Evolutionary conservation across 352 stramenopile genomes (phyloP).

Genomic region (Aphanomyces astaci): DNA sequence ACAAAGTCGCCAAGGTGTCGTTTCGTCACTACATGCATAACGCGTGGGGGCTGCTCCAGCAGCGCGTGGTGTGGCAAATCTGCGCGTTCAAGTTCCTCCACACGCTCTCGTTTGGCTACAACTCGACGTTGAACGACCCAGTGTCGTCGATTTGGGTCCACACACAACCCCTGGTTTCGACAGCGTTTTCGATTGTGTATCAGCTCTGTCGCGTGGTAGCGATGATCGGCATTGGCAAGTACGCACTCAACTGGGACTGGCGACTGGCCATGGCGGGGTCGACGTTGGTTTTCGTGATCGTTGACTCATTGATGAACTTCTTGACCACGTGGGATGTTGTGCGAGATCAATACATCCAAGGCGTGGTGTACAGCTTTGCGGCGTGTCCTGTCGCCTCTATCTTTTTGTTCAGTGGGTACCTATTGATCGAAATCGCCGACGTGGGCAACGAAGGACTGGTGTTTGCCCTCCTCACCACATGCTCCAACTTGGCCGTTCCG

Average conservation of each 20-base stretch:
- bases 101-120: conserved; percentile 35
- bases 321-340: conserved; percentile 40
- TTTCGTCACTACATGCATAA: conserved; percentile 32
- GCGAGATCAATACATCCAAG: conserved; percentile 49
- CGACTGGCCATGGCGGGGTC: conserved; percentile 32
- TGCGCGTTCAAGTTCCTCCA: conserved; percentile 44
- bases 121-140: conserved; percentile 25
- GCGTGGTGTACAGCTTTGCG: conserved; percentile 24
- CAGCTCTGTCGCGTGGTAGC: conserved; percentile 21
- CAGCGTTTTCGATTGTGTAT: conserved; percentile 35
- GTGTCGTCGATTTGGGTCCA: conserved; percentile 42
- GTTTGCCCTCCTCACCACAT: conserved; percentile 11
- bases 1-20: not conserved
- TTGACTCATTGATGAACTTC: conserved; percentile 47
- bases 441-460: conserved; percentile 15
- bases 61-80: conserved; percentile 41
- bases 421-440: conserved; percentile 32
- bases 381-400: conserved; percentile 40
- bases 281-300: conserved; percentile 32
- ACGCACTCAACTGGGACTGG: conserved; percentile 48
- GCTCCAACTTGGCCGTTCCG: conserved; percentile 9
- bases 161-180: conserved; percentile 43
- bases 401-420: conserved; percentile 47
- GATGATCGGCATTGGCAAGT: conserved; percentile 31
- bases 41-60: conserved; percentile 50